Evolutionary conservation across 331 rosid genomes (phyloP), one percentile per base, ranked within the genome.

Genomic region (Saraca asoca): DNA sequence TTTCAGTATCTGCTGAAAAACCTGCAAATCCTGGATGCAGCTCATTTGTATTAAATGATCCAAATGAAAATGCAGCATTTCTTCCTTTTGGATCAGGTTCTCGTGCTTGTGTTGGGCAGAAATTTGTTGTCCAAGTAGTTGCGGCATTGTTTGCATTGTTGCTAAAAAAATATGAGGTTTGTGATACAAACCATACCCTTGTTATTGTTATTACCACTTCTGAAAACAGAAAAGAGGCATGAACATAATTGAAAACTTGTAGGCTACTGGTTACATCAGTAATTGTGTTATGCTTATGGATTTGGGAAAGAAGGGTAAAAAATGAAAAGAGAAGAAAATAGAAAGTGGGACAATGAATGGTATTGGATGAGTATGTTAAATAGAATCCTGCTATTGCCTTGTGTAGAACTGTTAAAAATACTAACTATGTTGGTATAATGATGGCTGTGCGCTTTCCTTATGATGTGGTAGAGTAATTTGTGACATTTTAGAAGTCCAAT

Each of bases 31-130:
- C 33, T 20, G 74, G 75, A 19, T 64, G 72, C 57, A 70, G 57
- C 74, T 67, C 84, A 2, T 66, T 77, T 46, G 74, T 67, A 50
- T 77, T 91, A 29, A 88, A 84, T 13, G 83, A 91, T 80, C 94
- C 89, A 65, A 71, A 66, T 53, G 76, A 81, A 70, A 91, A 83
- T 64, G 76, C 78, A 45, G 84, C 83, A 17, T 91, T 88, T 75
- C 88, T 91, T 74, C 84, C 94, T 61, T 91, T 91, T 71, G 95
- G 97, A 69, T 85, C 82, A 16, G 93, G 95, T 29, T 37, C 80
- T 3, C 86, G 94, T 50, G 82, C 95, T 13, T 88, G 97, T n/a
- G 72, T 88, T 45, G 95, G 95, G 55, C 89, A 86, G 83, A 91
- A 78, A 72, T 79, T 79, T 75, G 84, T 84, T 29, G 54, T 86